Evolutionary conservation across 805 yeast species (phyloP).

Genomic region (Kuraishia floccosa): DNA sequence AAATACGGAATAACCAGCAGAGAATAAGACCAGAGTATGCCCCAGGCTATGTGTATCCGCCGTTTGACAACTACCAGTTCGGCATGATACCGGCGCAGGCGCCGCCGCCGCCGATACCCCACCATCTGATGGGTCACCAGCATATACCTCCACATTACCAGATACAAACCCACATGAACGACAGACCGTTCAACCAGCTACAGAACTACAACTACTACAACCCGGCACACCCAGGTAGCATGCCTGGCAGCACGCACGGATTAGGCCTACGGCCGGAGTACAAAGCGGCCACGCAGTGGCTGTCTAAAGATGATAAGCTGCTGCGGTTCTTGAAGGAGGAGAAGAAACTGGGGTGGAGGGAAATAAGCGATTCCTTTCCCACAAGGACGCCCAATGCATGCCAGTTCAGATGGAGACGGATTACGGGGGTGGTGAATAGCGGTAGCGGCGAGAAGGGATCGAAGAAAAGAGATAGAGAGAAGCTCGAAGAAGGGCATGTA

Average conservation of each 20-base stretch:
- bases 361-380: constrained; percentile 66
- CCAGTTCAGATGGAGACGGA: constrained; percentile 80
- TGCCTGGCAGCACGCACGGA: constrained; percentile 1
- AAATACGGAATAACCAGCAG: no score
- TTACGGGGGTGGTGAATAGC: constrained; percentile 29
- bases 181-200: neutral
- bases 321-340: constrained; percentile 71
- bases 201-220: neutral
- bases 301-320: constrained; percentile 63
- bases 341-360: constrained; percentile 83
- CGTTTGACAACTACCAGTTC: no score
- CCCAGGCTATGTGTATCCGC: no score
- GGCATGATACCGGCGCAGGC: neutral
- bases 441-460: constrained; percentile 8
- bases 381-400: constrained; percentile 85
- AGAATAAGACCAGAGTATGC: no score
- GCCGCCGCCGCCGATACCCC: constrained; percentile 1
- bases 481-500: no score
- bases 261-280: neutral
- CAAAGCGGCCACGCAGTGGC: constrained; percentile 46
- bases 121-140: neutral
- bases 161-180: neutral
- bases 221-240: no score
- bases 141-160: neutral
- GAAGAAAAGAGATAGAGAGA: no score